These are phyloP conservation scores for Cardiospermum halicacabum DNA, from an alignment of 345 rosid genomes.

Conservation along the genomic window DNA sequence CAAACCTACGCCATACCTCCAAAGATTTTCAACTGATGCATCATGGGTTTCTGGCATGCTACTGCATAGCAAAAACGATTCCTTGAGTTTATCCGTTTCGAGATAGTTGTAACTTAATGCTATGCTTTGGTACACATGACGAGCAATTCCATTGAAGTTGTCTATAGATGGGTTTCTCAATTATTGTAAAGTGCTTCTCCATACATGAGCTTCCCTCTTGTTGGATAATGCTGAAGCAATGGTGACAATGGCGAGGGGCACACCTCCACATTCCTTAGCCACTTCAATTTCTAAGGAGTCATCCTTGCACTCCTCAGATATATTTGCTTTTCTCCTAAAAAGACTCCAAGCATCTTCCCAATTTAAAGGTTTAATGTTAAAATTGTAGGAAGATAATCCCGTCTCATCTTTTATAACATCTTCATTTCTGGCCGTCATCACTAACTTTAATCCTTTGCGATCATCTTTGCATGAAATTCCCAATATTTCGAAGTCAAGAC, in stretches of 20 bases:
- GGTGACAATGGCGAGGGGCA: background rate
- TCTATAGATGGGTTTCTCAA: too few relatives aligned
- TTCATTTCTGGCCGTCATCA: constrained; percentile 1
- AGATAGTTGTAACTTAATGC: constrained; percentile 6
- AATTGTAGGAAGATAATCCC: background rate
- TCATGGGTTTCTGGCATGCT: too few relatives aligned
- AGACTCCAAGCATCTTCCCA: constrained; percentile 4
- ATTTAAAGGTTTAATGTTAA: background rate
- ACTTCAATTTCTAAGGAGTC: background rate
- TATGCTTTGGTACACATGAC: too few relatives aligned
- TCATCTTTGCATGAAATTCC: background rate
- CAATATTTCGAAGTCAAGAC: background rate
- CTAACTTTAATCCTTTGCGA: background rate
- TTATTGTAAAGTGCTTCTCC: background rate
- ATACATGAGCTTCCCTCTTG: background rate
- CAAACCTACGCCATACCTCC: too few relatives aligned
- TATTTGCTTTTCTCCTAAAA: background rate
- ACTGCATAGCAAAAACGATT: too few relatives aligned
- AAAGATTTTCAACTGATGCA: too few relatives aligned
- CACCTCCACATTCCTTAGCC: constrained; percentile 1
- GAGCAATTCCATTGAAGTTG: too few relatives aligned
- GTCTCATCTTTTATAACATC: background rate
- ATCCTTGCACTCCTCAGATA: background rate
- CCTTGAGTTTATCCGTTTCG: too few relatives aligned
- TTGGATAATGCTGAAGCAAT: background rate